phyloP scores from a whole-genome alignment of 1,284 basidiomycete genomes.

The Ceratorhiza oryzae-sativae region DNA sequence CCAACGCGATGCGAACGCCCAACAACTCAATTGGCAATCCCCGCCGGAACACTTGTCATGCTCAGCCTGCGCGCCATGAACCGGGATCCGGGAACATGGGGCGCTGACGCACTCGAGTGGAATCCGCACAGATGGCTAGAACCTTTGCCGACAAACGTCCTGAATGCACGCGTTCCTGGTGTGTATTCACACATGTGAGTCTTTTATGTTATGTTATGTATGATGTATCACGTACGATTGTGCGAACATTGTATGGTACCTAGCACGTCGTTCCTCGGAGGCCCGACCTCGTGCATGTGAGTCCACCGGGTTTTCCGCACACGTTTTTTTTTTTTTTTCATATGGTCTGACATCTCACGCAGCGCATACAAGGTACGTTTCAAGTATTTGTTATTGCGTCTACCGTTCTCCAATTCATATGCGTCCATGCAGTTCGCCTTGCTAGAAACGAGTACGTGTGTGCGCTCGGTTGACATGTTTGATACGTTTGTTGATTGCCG shows the following conservation, averaged over 20 bases:
- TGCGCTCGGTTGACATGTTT: background rate
- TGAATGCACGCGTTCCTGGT: slow-evolving; percentile 24
- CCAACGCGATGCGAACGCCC: background rate
- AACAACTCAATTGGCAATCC: slow-evolving; percentile 3
- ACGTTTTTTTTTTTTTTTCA: too few relatives aligned
- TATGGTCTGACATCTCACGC: background rate
- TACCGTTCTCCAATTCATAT: background rate
- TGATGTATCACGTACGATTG: too few relatives aligned
- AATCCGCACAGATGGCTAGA: slow-evolving; percentile 42
- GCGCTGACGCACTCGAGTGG: slow-evolving; percentile 40
- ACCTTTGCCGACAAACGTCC: slow-evolving; percentile 33
- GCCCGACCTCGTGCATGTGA: slow-evolving; percentile 27
- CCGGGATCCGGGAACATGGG: slow-evolving; percentile 42
- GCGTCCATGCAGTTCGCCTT: slow-evolving; percentile 9
- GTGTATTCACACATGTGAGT: slow-evolving; percentile 32
- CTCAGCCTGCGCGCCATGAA: slow-evolving; percentile 36
- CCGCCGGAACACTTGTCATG: slow-evolving; percentile 36
- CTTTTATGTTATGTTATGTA: background rate
- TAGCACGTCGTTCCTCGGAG: slow-evolving; percentile 32
- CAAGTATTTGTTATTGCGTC: background rate
- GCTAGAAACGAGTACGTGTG: slow-evolving; percentile 18
- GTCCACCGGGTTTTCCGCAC: background rate
- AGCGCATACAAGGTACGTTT: slow-evolving; percentile 37
- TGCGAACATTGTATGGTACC: too few relatives aligned
- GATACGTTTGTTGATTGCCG: background rate